These are phyloP conservation scores for Aureobasidium lini DNA, from an alignment of 2,329 filamentous ascomycete species.

Conservation along the genomic window DNA sequence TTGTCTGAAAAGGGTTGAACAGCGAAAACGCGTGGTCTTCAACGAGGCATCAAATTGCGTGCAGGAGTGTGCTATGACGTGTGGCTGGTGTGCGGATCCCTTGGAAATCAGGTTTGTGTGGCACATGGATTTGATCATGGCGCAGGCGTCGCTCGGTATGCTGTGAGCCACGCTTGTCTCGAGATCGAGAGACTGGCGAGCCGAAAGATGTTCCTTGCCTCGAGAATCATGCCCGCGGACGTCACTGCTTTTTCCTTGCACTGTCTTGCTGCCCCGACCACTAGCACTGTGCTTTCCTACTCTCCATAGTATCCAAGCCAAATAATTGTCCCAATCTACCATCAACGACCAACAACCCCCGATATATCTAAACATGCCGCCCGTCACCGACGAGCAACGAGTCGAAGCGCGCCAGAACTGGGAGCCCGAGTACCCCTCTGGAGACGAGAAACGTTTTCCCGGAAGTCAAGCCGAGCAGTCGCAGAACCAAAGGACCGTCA, in stretches of 20 bases:
- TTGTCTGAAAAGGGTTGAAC: background rate
- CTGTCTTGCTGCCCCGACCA: slow-evolving; percentile 2
- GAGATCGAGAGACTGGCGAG: background rate
- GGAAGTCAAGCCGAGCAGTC: slow-evolving; percentile 10
- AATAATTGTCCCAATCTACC: background rate
- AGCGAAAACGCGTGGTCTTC: slow-evolving; percentile 5
- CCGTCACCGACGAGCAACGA: slow-evolving; percentile 1
- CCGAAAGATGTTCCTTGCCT: background rate
- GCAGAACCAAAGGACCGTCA: slow-evolving; percentile 32
- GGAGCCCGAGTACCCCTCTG: slow-evolving; percentile 9
- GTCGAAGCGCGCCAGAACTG: slow-evolving; percentile 5
- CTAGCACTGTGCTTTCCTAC: background rate
- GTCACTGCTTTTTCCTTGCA: slow-evolving; percentile 4
- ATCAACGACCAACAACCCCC: background rate
- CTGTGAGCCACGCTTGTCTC: background rate
- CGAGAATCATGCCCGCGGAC: background rate
- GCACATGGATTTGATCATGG: slow-evolving; percentile 9
- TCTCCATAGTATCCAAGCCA: background rate
- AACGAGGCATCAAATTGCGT: background rate
- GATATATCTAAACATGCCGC: background rate
- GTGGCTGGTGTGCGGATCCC: slow-evolving; percentile 12
- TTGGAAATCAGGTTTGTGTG: slow-evolving; percentile 13
- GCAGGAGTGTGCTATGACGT: slow-evolving; percentile 6
- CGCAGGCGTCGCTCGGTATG: slow-evolving; percentile 7
- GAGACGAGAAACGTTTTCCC: slow-evolving; percentile 4